phyloP scores from a whole-genome alignment of 1,139 yeast genomes.

The Debaryomyces sp. region DNA sequence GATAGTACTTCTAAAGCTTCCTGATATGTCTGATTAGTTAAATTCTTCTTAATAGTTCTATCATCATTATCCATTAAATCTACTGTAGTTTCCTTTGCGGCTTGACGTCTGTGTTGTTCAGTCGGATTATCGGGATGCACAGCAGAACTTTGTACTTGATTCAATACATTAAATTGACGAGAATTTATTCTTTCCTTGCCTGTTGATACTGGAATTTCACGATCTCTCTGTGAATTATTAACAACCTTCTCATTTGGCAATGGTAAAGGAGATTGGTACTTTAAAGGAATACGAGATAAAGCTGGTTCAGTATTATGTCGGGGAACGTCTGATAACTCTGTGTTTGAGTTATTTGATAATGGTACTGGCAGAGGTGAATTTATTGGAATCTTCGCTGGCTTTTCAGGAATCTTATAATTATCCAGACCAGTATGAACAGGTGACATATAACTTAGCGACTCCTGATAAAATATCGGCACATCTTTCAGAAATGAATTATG shows the following conservation, averaged over 20 bases:
- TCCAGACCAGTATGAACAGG: background rate
- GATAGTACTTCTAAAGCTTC: slow-evolving; percentile 21
- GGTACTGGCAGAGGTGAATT: background rate
- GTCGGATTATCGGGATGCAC: background rate
- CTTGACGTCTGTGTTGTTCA: background rate
- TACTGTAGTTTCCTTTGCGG: background rate
- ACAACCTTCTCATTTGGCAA: slow-evolving; percentile 24
- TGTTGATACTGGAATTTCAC: background rate
- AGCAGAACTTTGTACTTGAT: background rate
- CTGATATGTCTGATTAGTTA: background rate
- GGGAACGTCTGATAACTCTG: background rate
- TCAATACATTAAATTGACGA: background rate
- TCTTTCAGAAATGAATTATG: slow-evolving; percentile 44
- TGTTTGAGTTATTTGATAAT: slow-evolving; percentile 9
- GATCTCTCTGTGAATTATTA: background rate
- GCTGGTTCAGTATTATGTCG: background rate
- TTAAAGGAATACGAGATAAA: slow-evolving; percentile 32
- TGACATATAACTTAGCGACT: background rate
- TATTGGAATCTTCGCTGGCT: slow-evolving; percentile 24
- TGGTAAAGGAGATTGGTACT: slow-evolving; percentile 39
- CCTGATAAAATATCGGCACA: slow-evolving; percentile 21
- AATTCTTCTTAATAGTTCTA: background rate
- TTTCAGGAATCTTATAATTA: slow-evolving; percentile 19
- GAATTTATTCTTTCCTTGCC: background rate
- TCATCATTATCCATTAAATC: slow-evolving; percentile 24